These are phyloP conservation scores for Apiotrichum sp. DNA, from an alignment of 1,284 basidiomycete species.

Conservation along the genomic window DNA sequence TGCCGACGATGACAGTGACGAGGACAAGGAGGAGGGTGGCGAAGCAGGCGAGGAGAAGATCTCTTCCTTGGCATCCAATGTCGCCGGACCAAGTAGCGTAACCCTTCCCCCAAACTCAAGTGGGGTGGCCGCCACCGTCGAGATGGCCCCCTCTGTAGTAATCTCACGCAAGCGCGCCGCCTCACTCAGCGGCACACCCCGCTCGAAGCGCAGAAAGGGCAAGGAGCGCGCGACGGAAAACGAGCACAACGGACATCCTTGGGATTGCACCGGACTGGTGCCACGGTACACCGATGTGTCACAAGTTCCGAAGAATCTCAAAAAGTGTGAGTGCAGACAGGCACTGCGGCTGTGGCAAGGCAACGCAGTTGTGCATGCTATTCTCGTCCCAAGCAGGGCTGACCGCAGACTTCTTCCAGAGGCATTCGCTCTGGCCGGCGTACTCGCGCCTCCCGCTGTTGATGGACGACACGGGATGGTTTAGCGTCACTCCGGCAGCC, in stretches of 20 bases:
- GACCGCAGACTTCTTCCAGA: conserved; percentile 70
- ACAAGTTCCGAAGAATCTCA: conserved; percentile 66
- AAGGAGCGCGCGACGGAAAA: conserved; percentile 13
- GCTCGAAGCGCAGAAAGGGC: conserved; percentile 5
- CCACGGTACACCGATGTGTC: conserved; percentile 59
- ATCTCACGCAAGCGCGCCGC: no score
- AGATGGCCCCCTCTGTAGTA: no score
- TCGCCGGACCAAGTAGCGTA: no score
- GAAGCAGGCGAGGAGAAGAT: no score
- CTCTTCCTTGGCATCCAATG: no score
- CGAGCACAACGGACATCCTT: conserved; percentile 29
- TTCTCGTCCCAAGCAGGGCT: background rate
- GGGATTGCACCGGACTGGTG: conserved; percentile 65
- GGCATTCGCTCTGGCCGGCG: conserved; percentile 69
- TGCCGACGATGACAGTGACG: no score
- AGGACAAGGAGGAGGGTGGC: no score
- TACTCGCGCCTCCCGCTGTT: conserved; percentile 58
- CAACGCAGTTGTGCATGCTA: background rate
- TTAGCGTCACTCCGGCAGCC: conserved; percentile 87
- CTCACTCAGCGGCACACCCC: no score
- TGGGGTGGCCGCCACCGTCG: no score
- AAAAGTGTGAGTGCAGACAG: conserved; percentile 62
- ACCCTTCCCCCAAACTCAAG: no score
- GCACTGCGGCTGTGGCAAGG: background rate
- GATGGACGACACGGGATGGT: conserved; percentile 75